Evolutionary conservation across 2,329 filamentous ascomycete genomes (phyloP).

Genomic region (Beauveria sp.): DNA sequence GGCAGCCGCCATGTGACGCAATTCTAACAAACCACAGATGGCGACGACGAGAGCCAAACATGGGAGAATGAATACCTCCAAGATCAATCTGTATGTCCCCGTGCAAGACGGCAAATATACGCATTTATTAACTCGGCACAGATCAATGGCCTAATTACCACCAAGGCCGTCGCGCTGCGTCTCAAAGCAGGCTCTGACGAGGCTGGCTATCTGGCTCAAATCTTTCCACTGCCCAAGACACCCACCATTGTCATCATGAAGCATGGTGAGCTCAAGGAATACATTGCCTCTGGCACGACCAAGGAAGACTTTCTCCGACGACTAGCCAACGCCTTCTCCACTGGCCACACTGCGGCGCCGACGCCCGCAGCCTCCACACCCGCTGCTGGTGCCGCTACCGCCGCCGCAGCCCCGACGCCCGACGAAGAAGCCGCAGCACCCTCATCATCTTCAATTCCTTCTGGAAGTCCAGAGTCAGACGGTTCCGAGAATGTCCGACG

Average conservation of each 20-base stretch:
- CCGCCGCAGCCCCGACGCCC: constrained; percentile 3
- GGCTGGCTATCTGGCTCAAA: constrained; percentile 71
- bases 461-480: constrained; percentile 19
- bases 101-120: neutral
- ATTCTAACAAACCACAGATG: constrained; percentile 42
- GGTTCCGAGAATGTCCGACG: constrained; percentile 26
- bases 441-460: constrained; percentile 16
- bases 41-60: constrained; percentile 55
- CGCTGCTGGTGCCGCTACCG: constrained; percentile 9
- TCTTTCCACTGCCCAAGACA: constrained; percentile 72
- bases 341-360: neutral
- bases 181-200: constrained; percentile 68
- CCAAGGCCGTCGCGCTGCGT: constrained; percentile 61
- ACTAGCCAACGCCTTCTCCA: constrained; percentile 26
- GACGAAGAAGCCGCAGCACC: constrained; percentile 12
- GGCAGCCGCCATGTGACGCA: constrained; percentile 12
- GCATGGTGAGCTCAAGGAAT: constrained; percentile 70
- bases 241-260: constrained; percentile 75
- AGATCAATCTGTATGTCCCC: constrained; percentile 43
- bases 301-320: constrained; percentile 58
- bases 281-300: constrained; percentile 56
- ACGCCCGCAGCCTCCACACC: constrained; percentile 15
- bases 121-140: constrained; percentile 22
- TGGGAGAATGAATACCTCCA: constrained; percentile 67
- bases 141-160: constrained; percentile 48